Percentiles rank a stretch among this genome's conserved stretches.
phyloP scores from a whole-genome alignment of 192 early-diverging fungal genomes.

The Coemansia sp. region DNA sequence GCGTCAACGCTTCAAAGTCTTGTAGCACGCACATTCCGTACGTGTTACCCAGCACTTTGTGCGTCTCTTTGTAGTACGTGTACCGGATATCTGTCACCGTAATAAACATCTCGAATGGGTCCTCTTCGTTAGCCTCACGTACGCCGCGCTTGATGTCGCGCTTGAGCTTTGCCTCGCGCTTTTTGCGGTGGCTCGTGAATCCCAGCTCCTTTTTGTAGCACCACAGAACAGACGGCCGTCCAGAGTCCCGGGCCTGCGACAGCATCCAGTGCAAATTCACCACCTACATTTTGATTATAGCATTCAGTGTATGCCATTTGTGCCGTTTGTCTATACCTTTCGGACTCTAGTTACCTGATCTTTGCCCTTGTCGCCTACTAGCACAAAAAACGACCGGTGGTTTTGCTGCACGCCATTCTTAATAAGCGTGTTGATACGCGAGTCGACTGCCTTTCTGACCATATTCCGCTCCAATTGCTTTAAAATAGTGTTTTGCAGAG shows the following conservation, averaged over 20 bases:
- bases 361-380: conserved; percentile 93
- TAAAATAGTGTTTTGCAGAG: neutral
- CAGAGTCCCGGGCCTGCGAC: conserved; percentile 86
- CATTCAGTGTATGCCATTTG: neutral
- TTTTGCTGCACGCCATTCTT: conserved; percentile 88
- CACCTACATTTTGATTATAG: conserved; percentile 58
- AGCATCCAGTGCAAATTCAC: conserved; percentile 97
- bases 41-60: conserved; percentile 97
- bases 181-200: conserved; percentile 93
- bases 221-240: conserved; percentile 96
- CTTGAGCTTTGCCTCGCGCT: conserved; percentile 95
- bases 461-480: conserved; percentile 31
- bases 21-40: conserved; percentile 98
- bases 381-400: conserved; percentile 92
- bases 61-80: conserved; percentile 99
- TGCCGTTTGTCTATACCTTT: neutral
- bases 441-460: conserved; percentile 89
- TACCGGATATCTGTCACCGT: conserved; percentile 95
- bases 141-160: conserved; percentile 89
- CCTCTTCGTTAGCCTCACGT: conserved; percentile 87
- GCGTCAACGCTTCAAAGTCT: conserved; percentile 98
- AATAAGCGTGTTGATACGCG: conserved; percentile 90
- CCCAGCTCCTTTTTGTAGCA: conserved; percentile 99
- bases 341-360: conserved; percentile 61
- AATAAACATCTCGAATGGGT: conserved; percentile 99